Conservation (phyloP, 768 basidiomycete genomes). For the Boletellus ananiceps region DNA sequence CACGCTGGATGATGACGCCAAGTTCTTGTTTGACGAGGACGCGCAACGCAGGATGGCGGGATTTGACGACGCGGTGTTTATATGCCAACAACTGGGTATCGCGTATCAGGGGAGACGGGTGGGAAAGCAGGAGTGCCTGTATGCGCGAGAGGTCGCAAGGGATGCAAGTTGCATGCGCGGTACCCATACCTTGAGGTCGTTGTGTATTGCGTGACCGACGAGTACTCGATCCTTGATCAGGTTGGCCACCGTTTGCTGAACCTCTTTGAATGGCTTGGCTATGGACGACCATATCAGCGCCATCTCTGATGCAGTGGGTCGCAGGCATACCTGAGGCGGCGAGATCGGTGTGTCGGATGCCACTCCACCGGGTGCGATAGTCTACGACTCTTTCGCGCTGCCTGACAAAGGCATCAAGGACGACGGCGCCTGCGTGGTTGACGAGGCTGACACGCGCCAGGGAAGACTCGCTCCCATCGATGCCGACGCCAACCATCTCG, state of each 20-base stretch:
- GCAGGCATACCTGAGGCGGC: constrained; percentile 43
- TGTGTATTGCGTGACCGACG: constrained; percentile 87
- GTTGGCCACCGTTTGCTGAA: constrained; percentile 75
- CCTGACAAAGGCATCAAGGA: constrained; percentile 81
- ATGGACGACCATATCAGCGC: not conserved
- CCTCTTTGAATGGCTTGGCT: constrained; percentile 76
- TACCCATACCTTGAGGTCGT: constrained; percentile 69
- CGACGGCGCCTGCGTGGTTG: constrained; percentile 77
- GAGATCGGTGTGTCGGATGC: constrained; percentile 75
- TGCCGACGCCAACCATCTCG: constrained; percentile 96
- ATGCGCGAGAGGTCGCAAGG: not conserved
- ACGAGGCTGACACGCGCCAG: constrained; percentile 88
- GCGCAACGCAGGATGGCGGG: constrained; percentile 69
- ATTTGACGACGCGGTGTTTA: constrained; percentile 57
- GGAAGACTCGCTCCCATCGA: constrained; percentile 74
- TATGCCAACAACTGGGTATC: constrained; percentile 66
- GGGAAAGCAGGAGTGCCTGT: constrained; percentile 63
- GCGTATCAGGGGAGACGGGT: constrained; percentile 56
- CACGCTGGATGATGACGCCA: constrained; percentile 73
- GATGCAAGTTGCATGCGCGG: not conserved
- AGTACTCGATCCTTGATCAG: constrained; percentile 74
- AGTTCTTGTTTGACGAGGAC: constrained; percentile 78
- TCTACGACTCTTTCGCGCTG: constrained; percentile 88
- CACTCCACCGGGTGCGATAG: constrained; percentile 87
- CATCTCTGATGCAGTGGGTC: not conserved